Percentiles rank a stretch among this genome's conserved stretches.
phyloP scores from a whole-genome alignment of 192 early-diverging fungal genomes.

The Lobosporangium transversale region DNA sequence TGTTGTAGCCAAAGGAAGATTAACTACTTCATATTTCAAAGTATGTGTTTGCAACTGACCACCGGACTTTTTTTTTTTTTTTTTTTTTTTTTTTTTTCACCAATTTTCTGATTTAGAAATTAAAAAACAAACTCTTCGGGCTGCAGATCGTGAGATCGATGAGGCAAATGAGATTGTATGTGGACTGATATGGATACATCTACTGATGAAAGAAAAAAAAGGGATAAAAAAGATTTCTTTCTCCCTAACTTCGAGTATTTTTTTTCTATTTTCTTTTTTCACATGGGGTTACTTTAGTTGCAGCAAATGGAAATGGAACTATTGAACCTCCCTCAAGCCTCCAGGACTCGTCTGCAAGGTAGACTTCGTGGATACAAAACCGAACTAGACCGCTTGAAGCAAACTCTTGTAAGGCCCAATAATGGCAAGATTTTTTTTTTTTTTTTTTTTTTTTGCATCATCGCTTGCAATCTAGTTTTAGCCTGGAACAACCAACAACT shows the following conservation, averaged over 20 bases:
- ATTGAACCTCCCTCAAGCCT: slow-evolving; percentile 71
- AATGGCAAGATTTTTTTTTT: no score
- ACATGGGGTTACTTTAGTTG: slow-evolving; percentile 65
- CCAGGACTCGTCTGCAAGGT: slow-evolving; percentile 72
- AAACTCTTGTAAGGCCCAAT: slow-evolving; percentile 79
- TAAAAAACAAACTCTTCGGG: slow-evolving; percentile 78
- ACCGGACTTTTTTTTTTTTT: no score
- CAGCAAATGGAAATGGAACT: slow-evolving; percentile 96
- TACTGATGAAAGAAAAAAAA: not conserved
- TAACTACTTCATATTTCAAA: no score
- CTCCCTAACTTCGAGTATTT: not conserved
- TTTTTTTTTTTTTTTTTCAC: no score
- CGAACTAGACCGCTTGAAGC: slow-evolving; percentile 81
- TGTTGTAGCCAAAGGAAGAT: no score
- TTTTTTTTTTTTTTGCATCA: not conserved
- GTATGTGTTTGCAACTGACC: no score
- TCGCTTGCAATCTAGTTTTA: not conserved
- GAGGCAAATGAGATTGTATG: slow-evolving; percentile 92
- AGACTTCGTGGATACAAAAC: slow-evolving; percentile 78
- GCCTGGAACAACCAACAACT: not conserved
- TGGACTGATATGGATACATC: not conserved
- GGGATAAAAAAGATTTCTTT: not conserved
- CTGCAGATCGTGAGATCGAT: slow-evolving; percentile 84
- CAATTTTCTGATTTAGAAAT: no score
- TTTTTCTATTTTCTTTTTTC: not conserved